Conservation (phyloP, 106 monocot species). For the Acorus calamus region DNA sequence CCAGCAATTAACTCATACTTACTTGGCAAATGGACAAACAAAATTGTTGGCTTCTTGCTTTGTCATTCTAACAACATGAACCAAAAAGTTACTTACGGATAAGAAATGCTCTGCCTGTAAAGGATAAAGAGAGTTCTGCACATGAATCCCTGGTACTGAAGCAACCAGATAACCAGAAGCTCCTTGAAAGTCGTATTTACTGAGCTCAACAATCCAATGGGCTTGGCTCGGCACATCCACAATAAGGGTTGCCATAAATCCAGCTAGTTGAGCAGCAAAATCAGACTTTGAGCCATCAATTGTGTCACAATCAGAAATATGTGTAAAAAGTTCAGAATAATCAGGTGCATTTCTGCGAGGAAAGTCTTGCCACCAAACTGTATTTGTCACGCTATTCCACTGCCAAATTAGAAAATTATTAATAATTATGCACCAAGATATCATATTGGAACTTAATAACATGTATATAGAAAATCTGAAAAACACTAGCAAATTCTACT, state of each 20-base stretch:
- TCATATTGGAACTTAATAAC: no score
- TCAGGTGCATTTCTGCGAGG: constrained; percentile 39
- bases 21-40: neutral
- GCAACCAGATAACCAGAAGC: constrained; percentile 59
- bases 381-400: constrained; percentile 84
- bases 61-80: neutral
- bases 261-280: constrained; percentile 65
- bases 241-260: constrained; percentile 69
- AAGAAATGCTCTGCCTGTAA: constrained; percentile 22
- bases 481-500: neutral
- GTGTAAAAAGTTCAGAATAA: constrained; percentile 43
- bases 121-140: constrained; percentile 7
- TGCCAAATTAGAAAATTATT: constrained; percentile 19
- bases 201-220: constrained; percentile 64
- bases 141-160: constrained; percentile 67
- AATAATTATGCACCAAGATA: no score
- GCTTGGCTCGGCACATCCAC: constrained; percentile 63
- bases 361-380: constrained; percentile 93
- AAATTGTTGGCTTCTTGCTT: neutral
- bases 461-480: neutral
- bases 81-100: constrained; percentile 28
- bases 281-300: constrained; percentile 34
- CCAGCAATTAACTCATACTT: neutral
- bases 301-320: neutral
- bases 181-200: constrained; percentile 51